Evolutionary conservation across 192 early-diverging fungal genomes (phyloP), one percentile per base, ranked within the genome.

Genomic region (Backusella westeae): DNA sequence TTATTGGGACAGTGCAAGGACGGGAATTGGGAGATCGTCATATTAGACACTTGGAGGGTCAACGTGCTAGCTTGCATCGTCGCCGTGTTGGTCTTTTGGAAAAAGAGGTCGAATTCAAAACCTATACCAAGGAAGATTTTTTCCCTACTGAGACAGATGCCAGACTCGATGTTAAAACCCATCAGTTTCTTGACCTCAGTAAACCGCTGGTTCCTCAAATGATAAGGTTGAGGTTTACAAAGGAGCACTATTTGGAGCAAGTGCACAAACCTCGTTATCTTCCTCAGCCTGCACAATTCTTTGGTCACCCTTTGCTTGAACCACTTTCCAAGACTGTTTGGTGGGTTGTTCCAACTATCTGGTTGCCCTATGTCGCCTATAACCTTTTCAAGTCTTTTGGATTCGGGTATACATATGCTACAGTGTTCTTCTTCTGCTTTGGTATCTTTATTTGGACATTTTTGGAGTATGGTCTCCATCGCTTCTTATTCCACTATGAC

Each of bases 401-500:
- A 3, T 87, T 81, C 67, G 85, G 85, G 42, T 38, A 73, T 2
- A 74, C 77, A 17, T 76, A 78, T 8, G 73, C 85, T 75, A 78
- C 83, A 19, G 80, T 77, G 0, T 34, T 73, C 1, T 91, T 83
- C 63, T 93, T 93, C 74, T 71, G 85, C n/a, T 77, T 91, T 67
- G 96, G 97, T 15, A 63, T 97, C 38, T 41, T 91, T 7, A 81
- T 94, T 68, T 98, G 95, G 95, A 93, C 95, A 4, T 83, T 97
- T 72, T 75, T 94, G 32, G 97, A 99, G 85, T 99, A 99, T 88
- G 81, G 88, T 26, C 84, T 97, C 56, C 97, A 99, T 83, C 90
- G 97, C 12, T 99, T 95, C 83, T 78, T 96, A 42, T 99, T 99
- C 84, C 97, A 99, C 80, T 80, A 97, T 44, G 97, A 99, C 79